phyloP scores from a whole-genome alignment of 306 rosid genomes.

The Boehmeria nivea region DNA sequence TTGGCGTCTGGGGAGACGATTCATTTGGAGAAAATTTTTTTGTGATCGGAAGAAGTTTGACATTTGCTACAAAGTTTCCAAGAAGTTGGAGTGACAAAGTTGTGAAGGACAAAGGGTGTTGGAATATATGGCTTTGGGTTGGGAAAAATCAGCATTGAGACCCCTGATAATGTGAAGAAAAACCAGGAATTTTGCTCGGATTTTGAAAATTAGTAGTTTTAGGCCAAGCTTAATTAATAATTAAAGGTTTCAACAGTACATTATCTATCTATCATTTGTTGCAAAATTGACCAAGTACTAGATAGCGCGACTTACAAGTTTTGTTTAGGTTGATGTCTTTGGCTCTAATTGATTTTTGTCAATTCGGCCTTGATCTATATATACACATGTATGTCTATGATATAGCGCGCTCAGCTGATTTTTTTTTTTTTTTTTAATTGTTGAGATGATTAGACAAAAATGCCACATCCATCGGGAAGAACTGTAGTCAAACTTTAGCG shows the following conservation, averaged over 20 bases:
- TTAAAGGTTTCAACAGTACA: too few species aligned
- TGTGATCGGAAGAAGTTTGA: not conserved
- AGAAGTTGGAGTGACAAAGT: not conserved
- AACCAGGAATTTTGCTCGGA: not conserved
- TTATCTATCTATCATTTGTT: not conserved
- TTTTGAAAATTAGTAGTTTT: not conserved
- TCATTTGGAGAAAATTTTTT: constrained; percentile 15
- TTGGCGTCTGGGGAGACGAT: too few species aligned
- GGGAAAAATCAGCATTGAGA: not conserved
- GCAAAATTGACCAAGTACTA: not conserved
- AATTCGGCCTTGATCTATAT: too few species aligned
- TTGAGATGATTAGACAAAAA: too few species aligned
- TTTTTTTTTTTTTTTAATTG: too few species aligned
- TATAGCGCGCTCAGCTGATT: too few species aligned
- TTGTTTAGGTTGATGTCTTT: not conserved
- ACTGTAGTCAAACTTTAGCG: too few species aligned
- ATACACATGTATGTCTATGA: too few species aligned
- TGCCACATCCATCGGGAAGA: too few species aligned
- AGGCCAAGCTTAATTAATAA: not conserved
- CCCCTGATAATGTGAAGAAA: not conserved
- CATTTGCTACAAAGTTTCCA: not conserved
- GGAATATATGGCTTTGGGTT: not conserved
- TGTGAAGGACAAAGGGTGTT: too few species aligned
- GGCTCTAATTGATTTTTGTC: too few species aligned
- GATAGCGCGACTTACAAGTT: not conserved